These are phyloP conservation scores for Monosporozyma yasuniensis DNA, from an alignment of 805 yeast genomes.

Conservation along the genomic window DNA sequence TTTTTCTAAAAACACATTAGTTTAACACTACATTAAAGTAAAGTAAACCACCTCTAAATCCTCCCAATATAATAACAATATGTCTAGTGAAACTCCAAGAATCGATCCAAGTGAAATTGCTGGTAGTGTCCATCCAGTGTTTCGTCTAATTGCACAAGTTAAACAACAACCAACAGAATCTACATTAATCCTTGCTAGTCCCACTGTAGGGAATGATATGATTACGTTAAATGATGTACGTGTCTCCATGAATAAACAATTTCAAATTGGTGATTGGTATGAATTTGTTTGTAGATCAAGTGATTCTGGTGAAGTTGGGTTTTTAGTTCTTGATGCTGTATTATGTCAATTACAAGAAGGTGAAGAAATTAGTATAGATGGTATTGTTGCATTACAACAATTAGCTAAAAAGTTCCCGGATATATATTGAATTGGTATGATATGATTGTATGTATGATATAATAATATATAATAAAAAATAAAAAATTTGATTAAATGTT, in stretches of 20 bases:
- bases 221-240: slow-evolving; percentile 23
- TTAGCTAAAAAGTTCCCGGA: slow-evolving; percentile 26
- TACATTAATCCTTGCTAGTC: slow-evolving; percentile 21
- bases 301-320: slow-evolving; percentile 29
- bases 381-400: slow-evolving; percentile 27
- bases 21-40: background rate
- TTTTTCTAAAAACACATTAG: background rate
- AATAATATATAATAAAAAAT: background rate
- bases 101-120: slow-evolving; percentile 25
- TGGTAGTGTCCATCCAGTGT: slow-evolving; percentile 20
- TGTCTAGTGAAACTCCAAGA: slow-evolving; percentile 26
- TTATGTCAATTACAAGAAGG: slow-evolving; percentile 17
- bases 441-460: slow-evolving; percentile 2
- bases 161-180: slow-evolving; percentile 25
- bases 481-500: background rate
- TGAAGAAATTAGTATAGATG: slow-evolving; percentile 26
- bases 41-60: background rate
- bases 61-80: background rate
- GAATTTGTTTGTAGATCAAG: slow-evolving; percentile 29
- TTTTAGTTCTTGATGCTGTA: slow-evolving; percentile 28
- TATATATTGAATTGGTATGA: slow-evolving; percentile 14
- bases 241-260: slow-evolving; percentile 18
- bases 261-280: slow-evolving; percentile 27
- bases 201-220: slow-evolving; percentile 22
- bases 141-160: slow-evolving; percentile 28